Evolutionary conservation across 2,329 filamentous ascomycete species (phyloP).

Genomic region (Penicillium hordei): DNA sequence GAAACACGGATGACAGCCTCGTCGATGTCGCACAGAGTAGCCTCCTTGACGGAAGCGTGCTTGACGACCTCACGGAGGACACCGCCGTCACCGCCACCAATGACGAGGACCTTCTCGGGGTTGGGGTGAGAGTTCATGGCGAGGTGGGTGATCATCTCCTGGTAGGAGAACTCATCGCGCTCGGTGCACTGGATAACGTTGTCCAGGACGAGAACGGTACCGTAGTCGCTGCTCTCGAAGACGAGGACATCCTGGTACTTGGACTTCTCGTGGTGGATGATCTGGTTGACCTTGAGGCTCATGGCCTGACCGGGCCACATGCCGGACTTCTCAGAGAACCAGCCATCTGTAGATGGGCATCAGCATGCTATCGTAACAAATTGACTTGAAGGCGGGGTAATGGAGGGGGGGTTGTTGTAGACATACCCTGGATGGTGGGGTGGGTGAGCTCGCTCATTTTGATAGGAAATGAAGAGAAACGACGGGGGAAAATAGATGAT

Average conservation of each 20-base stretch:
- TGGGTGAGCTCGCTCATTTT: slow-evolving; percentile 71
- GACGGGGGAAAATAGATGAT: slow-evolving; percentile 16
- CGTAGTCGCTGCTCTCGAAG: slow-evolving; percentile 97
- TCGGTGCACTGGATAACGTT: slow-evolving; percentile 99
- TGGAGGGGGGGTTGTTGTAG: not conserved
- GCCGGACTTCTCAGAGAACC: slow-evolving; percentile 97
- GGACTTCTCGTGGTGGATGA: slow-evolving; percentile 98
- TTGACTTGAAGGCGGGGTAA: slow-evolving; percentile 18
- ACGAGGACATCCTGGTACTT: slow-evolving; percentile 98
- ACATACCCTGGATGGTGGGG: slow-evolving; percentile 72
- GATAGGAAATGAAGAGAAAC: slow-evolving; percentile 24
- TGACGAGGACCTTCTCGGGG: slow-evolving; percentile 97
- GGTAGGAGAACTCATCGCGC: slow-evolving; percentile 98
- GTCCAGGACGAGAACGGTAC: slow-evolving; percentile 93
- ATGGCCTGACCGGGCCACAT: slow-evolving; percentile 99
- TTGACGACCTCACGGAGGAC: slow-evolving; percentile 98
- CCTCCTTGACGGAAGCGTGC: slow-evolving; percentile 95
- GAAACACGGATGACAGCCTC: slow-evolving; percentile 98
- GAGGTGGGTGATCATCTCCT: slow-evolving; percentile 99
- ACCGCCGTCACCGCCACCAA: slow-evolving; percentile 95
- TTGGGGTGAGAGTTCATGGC: slow-evolving; percentile 98
- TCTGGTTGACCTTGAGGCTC: slow-evolving; percentile 96
- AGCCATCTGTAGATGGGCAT: slow-evolving; percentile 72
- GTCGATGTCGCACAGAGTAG: slow-evolving; percentile 96
- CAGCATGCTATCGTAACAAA: slow-evolving; percentile 11